Evolutionary conservation across 2,329 filamentous ascomycete genomes (phyloP).

Genomic region (Hypoxylon sp.): DNA sequence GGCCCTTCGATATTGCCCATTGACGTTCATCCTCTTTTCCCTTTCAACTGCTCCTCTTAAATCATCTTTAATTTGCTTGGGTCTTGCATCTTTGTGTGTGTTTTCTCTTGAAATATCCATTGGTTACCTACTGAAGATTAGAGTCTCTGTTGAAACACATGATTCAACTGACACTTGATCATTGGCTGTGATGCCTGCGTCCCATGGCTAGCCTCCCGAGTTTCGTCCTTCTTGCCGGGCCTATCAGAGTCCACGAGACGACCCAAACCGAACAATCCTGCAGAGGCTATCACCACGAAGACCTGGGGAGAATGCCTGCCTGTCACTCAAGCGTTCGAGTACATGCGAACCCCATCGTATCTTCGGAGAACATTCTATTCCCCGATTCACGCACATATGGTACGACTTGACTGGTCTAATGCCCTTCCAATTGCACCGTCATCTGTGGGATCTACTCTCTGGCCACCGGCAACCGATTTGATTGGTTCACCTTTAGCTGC

Average conservation of each 20-base stretch:
- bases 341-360: conserved; percentile 34
- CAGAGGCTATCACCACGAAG: conserved; percentile 39
- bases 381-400: conserved; percentile 39
- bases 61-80: conserved; percentile 14
- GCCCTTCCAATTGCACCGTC: conserved; percentile 34
- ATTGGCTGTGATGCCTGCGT: conserved; percentile 36
- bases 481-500: conserved; percentile 36
- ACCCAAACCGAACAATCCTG: conserved; percentile 42
- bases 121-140: conserved; percentile 23
- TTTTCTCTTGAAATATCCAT: conserved; percentile 27
- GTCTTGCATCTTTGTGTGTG: conserved; percentile 17
- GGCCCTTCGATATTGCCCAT: conserved; percentile 10
- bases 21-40: conserved; percentile 12
- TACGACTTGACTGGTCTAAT: conserved; percentile 35
- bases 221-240: conserved; percentile 33
- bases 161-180: conserved; percentile 27
- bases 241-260: conserved; percentile 35
- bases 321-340: conserved; percentile 33
- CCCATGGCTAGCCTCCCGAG: conserved; percentile 40
- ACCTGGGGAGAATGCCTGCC: conserved; percentile 35
- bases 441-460: conserved; percentile 43
- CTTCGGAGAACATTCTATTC: conserved; percentile 40
- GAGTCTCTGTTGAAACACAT: conserved; percentile 31
- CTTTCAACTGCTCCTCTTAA: conserved; percentile 31
- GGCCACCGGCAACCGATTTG: conserved; percentile 19